phyloP scores from a whole-genome alignment of 1,284 basidiomycete genomes.

The Stereum hirsutum region DNA sequence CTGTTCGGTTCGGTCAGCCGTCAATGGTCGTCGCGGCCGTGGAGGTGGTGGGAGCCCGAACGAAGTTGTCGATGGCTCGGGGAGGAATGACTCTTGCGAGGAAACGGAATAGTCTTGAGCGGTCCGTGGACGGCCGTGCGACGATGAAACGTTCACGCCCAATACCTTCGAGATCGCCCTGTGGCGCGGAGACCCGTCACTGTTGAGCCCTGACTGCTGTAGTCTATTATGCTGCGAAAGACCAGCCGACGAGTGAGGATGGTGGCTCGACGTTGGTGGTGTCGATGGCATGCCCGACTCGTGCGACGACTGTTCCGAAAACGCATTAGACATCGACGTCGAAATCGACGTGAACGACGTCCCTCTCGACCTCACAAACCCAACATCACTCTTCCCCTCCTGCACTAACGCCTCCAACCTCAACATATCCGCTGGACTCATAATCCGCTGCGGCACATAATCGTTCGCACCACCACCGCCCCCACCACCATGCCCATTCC shows the following conservation, averaged over 20 bases:
- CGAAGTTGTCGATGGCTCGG: no score
- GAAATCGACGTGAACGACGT: conserved; percentile 7
- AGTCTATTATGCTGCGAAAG: background rate
- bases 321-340: conserved; percentile 6
- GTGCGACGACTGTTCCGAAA: conserved; percentile 7
- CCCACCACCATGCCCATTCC: no score
- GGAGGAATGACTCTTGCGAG: background rate
- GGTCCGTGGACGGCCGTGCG: conserved; percentile 18
- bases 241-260: background rate
- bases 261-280: background rate
- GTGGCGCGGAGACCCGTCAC: background rate
- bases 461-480: no score
- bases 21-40: conserved; percentile 9
- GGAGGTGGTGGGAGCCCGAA: conserved; percentile 15
- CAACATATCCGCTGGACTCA: conserved; percentile 57
- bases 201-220: no score
- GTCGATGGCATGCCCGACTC: conserved; percentile 1
- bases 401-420: conserved; percentile 38
- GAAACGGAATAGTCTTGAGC: conserved; percentile 14
- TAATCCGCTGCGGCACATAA: conserved; percentile 52
- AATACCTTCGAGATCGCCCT: background rate
- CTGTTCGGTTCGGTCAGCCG: conserved; percentile 13
- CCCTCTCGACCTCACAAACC: conserved; percentile 12
- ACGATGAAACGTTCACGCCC: background rate
- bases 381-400: conserved; percentile 24